A percentile compares a stretch with the other conserved stretches of the same genome.
These are phyloP conservation scores for Trypanosomatidae sp. DNA, from an alignment of 208 protist species.

Conservation along the genomic window DNA sequence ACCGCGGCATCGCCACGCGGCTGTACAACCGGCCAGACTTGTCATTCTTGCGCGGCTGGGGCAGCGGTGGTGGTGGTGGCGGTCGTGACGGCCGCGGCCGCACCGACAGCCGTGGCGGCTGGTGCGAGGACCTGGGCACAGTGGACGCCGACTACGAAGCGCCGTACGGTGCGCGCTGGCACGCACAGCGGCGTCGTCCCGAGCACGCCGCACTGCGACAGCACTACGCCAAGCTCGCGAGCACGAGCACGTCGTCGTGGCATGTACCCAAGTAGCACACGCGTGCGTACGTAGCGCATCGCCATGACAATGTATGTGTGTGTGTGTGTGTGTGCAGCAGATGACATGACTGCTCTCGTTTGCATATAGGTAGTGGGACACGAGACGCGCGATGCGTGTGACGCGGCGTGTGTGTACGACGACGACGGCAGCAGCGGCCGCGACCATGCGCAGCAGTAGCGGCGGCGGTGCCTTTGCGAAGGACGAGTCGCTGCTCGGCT, in stretches of 20 bases:
- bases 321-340: no score
- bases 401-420: no score
- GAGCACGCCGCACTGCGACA: conserved; percentile 47
- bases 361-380: no score
- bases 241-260: no score
- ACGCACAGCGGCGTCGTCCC: conserved; percentile 33
- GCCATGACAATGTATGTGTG: no score
- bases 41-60: conserved; percentile 38
- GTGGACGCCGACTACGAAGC: conserved; percentile 39
- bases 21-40: conserved; percentile 53
- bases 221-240: conserved; percentile 25
- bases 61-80: not conserved
- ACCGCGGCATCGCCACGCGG: conserved; percentile 48
- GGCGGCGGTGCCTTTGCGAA: no score
- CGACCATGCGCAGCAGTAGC: no score
- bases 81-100: not conserved
- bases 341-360: no score
- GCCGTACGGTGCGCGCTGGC: conserved; percentile 28
- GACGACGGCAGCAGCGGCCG: no score
- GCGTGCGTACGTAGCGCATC: no score
- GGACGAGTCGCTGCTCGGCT: conserved; percentile 34
- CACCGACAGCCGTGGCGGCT: conserved; percentile 1
- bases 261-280: no score
- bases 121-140: conserved; percentile 2
- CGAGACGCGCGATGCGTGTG: no score